A percentile compares a stretch with the other conserved stretches of the same genome.
phyloP scores from a whole-genome alignment of 1,284 basidiomycete genomes.

The Trametes versicolor region DNA sequence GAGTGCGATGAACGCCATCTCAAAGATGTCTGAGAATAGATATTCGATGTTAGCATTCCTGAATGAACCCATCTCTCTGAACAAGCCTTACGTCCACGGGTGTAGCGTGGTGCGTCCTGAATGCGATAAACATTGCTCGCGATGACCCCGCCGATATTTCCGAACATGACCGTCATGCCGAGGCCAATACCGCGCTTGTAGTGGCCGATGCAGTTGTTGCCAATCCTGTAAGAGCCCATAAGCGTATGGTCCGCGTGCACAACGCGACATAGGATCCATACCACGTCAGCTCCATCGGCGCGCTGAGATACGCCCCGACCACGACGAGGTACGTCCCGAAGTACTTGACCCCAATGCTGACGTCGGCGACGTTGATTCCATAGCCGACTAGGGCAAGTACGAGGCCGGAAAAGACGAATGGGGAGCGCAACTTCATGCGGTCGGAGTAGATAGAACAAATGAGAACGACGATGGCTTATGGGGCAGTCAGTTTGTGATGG shows the following conservation, averaged over 20 bases:
- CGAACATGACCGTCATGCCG: constrained; percentile 69
- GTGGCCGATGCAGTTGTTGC: constrained; percentile 70
- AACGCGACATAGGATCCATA: constrained; percentile 40
- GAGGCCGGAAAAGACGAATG: constrained; percentile 67
- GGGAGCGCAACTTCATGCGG: constrained; percentile 60
- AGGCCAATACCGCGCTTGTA: constrained; percentile 72
- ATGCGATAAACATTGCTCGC: constrained; percentile 69
- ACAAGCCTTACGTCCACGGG: constrained; percentile 69
- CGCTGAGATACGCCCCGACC: constrained; percentile 64
- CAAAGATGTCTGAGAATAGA: constrained; percentile 58
- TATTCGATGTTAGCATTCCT: no score
- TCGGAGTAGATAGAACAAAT: constrained; percentile 69
- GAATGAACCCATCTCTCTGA: neutral
- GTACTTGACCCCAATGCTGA: constrained; percentile 61
- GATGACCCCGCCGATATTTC: constrained; percentile 63
- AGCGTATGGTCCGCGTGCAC: neutral
- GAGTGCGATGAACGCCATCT: constrained; percentile 72
- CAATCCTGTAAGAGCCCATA: constrained; percentile 49
- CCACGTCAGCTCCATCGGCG: constrained; percentile 76
- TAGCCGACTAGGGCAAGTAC: constrained; percentile 66
- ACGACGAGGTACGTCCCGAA: constrained; percentile 74
- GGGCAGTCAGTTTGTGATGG: neutral
- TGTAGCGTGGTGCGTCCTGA: constrained; percentile 66
- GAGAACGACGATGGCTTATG: constrained; percentile 60
- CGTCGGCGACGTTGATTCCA: constrained; percentile 68